These are phyloP conservation scores for Fusarium setosum DNA, from an alignment of 2,329 filamentous ascomycete genomes.

Conservation along the genomic window DNA sequence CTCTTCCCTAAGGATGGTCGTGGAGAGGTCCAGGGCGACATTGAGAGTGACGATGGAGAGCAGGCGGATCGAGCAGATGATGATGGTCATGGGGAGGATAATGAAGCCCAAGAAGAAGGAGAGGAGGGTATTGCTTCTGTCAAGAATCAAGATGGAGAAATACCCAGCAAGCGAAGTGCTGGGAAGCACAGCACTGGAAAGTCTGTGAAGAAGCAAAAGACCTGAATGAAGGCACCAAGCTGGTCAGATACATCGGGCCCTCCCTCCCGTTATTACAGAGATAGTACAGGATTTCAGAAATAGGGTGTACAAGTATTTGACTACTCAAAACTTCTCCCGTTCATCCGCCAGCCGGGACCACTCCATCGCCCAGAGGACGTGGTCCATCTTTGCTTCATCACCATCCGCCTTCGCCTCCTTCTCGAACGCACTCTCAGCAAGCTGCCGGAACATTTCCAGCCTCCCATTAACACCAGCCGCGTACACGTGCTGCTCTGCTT, in stretches of 20 bases:
- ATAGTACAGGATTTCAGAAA: no score
- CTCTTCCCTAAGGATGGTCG: conserved; percentile 54
- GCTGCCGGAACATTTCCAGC: conserved; percentile 40
- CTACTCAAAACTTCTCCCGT: conserved; percentile 33
- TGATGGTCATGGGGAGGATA: conserved; percentile 38
- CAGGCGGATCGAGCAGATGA: conserved; percentile 46
- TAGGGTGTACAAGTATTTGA: background rate
- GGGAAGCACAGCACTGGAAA: conserved; percentile 19
- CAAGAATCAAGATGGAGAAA: background rate
- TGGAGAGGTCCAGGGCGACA: conserved; percentile 54
- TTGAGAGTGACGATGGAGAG: conserved; percentile 48
- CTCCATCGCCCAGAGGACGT: conserved; percentile 47
- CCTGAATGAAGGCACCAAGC: conserved; percentile 6
- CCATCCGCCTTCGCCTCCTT: conserved; percentile 26
- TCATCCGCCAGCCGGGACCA: conserved; percentile 48
- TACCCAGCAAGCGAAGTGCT: conserved; percentile 39
- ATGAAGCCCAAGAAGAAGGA: conserved; percentile 23
- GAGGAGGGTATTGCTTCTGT: conserved; percentile 26
- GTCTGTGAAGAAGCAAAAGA: conserved; percentile 44
- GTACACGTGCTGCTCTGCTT: conserved; percentile 42
- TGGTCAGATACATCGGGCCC: no score
- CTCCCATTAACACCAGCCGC: conserved; percentile 40
- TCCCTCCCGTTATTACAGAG: no score
- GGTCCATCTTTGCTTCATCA: conserved; percentile 29
- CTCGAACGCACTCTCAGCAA: conserved; percentile 46